Conservation (phyloP, 2,329 filamentous ascomycete species). For the Cercospora berteroae region DNA sequence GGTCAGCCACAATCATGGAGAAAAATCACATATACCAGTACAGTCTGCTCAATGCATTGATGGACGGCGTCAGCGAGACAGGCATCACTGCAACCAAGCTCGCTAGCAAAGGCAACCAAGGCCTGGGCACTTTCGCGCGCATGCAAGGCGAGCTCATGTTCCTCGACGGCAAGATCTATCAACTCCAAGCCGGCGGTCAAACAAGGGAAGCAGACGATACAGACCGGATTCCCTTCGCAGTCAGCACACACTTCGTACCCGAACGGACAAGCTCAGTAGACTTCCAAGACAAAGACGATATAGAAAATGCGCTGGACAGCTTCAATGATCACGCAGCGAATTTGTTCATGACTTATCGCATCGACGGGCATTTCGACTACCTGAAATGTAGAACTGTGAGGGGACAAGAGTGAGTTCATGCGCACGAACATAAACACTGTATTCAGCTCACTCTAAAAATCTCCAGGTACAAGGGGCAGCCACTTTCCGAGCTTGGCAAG, state of each 20-base stretch:
- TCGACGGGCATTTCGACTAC: conserved; percentile 33
- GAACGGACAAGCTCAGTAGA: conserved; percentile 30
- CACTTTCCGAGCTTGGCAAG: conserved; percentile 40
- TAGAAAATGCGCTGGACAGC: conserved; percentile 30
- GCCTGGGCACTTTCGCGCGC: conserved; percentile 48
- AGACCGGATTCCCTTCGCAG: conserved; percentile 44
- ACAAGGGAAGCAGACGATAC: conserved; percentile 36
- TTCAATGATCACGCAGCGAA: conserved; percentile 35
- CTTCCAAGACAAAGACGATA: conserved; percentile 29
- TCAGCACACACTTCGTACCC: conserved; percentile 36
- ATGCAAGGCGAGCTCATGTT: conserved; percentile 49
- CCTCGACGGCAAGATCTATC: conserved; percentile 44
- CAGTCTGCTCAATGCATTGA: conserved; percentile 45
- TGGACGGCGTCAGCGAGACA: conserved; percentile 47
- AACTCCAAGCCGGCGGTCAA: conserved; percentile 42
- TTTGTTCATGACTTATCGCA: conserved; percentile 38
- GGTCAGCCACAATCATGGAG: conserved; percentile 28
- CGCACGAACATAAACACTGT: not conserved
- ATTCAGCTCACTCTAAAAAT: no score
- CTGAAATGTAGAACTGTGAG: conserved; percentile 37
- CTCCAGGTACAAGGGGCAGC: conserved; percentile 34
- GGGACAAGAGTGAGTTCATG: conserved; percentile 29
- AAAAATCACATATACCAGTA: conserved; percentile 47
- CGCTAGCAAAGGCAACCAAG: conserved; percentile 49
- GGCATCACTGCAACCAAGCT: conserved; percentile 50